Evolutionary conservation across 768 basidiomycete genomes (phyloP).

Genomic region (Gymnopilus dilepis): DNA sequence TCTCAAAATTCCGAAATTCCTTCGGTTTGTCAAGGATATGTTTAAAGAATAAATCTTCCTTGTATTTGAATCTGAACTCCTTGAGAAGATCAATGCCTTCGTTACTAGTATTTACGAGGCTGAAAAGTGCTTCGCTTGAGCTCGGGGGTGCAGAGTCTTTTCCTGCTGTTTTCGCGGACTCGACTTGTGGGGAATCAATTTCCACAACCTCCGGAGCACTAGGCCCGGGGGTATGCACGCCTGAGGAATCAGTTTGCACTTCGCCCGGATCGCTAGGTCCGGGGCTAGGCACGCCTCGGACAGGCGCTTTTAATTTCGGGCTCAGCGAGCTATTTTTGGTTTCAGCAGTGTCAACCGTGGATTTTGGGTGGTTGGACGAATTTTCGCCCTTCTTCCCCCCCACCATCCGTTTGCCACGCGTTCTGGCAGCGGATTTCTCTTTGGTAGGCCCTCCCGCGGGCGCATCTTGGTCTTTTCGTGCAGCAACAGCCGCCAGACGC

Average conservation of each 20-base stretch:
- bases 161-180: background rate
- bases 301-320: no score
- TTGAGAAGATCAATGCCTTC: background rate
- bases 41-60: background rate
- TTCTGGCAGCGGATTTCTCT: background rate
- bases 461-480: background rate
- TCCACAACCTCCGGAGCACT: no score
- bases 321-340: no score
- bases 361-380: no score
- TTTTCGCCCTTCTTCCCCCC: no score
- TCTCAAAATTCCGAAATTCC: background rate
- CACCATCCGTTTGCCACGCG: no score
- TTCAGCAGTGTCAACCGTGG: no score
- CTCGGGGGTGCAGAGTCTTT: background rate
- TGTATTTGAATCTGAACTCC: background rate
- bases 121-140: background rate
- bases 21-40: background rate
- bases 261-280: no score
- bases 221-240: no score
- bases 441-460: background rate
- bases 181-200: no score
- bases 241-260: no score
- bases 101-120: background rate
- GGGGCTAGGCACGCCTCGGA: no score
- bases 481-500: background rate